Base-by-base conservation (phyloP, 768 basidiomycete genomes). In the Mycena rosella region DNA sequence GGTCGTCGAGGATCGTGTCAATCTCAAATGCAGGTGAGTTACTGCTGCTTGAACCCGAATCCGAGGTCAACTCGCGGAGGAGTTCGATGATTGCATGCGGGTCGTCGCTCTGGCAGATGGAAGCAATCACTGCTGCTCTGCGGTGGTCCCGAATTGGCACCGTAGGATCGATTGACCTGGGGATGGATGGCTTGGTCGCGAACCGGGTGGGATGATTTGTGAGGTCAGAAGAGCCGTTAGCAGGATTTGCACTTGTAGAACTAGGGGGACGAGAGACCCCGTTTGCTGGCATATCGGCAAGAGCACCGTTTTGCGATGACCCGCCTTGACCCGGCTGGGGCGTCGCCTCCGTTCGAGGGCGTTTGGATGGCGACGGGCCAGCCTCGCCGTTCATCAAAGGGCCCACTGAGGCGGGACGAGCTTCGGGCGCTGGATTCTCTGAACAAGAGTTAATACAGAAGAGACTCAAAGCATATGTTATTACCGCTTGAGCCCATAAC, bases 1-100 rank as follows among this genome's bases (percentile, higher is more conserved):
- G 92, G 70, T 98, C 95, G 73, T 99, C 98, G 45, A 99, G 86
- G 45, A 97, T 85, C n/a, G 87, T 84, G 75, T 99, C 93, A 53
- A 95, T 81, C 65, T 96, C 94, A 40, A 84, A 70, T n/a, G 74
- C 66, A 17, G 73, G 70, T n/a, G 65, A 49, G 36, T 74, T 61
- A 26, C 74, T 73, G 29, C 74, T 74, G 30, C 72, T 75, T 54
- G 79, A 26, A 40, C 79, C 74, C 59, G 79, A 78, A 47, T 83
- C 82, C 1, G 86, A 82, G 8, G 87, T 82, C 24, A 91, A 83
- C 76, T 90, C 90, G 48, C 90, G 90, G 24, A 95, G 78, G 29
- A 90, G 80, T 53, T 91, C 87, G 4, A 95, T 76, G 6, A 95
- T 84, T 6, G 84, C 76, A 20, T 72, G 74, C 0, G 92, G 87